A percentile compares a stretch with the other conserved stretches of the same genome.
phyloP scores from a whole-genome alignment of 352 stramenopile genomes.

The Discostella stelligera region DNA sequence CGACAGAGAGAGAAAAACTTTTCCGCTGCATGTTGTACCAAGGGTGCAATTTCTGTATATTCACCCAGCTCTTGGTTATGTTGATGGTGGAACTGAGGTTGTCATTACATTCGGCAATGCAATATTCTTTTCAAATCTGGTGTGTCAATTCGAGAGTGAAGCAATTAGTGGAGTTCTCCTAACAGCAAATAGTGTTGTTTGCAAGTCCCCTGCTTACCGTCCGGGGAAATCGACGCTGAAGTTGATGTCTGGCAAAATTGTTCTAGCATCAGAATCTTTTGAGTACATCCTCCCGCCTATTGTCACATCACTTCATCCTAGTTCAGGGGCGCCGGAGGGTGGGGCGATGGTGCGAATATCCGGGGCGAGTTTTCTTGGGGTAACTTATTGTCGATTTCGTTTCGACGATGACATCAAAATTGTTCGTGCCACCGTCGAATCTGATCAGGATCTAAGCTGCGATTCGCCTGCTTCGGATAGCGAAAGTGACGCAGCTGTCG shows the following conservation, averaged over 20 bases:
- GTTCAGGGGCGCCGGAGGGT: conserved; percentile 28
- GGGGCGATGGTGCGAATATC: conserved; percentile 34
- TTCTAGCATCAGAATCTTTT: conserved; percentile 40
- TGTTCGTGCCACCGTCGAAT: conserved; percentile 23
- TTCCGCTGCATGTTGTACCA: conserved; percentile 43
- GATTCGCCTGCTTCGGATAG: conserved; percentile 28
- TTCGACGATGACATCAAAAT: conserved; percentile 21
- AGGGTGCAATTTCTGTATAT: conserved; percentile 50
- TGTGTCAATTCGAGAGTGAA: conserved; percentile 52
- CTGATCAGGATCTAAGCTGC: conserved; percentile 31
- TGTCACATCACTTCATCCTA: conserved; percentile 38
- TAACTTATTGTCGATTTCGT: conserved; percentile 53
- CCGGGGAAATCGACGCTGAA: conserved; percentile 27
- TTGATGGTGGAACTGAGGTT: conserved; percentile 49
- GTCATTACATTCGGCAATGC: conserved; percentile 53
- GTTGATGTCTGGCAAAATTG: conserved; percentile 39
- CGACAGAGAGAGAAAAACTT: conserved; percentile 23
- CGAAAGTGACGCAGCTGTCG: conserved; percentile 23
- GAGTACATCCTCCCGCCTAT: conserved; percentile 40
- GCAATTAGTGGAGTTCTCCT: conserved; percentile 28
- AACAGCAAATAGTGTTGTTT: conserved; percentile 43
- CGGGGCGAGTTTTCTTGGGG: conserved; percentile 34
- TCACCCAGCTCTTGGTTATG: conserved; percentile 47
- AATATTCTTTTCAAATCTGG: conserved; percentile 38
- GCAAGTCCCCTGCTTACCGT: conserved; percentile 39